Evolutionary conservation across 2,329 filamentous ascomycete species (phyloP), one percentile per base, ranked within the genome.

Genomic region (Talaromyces sp.): DNA sequence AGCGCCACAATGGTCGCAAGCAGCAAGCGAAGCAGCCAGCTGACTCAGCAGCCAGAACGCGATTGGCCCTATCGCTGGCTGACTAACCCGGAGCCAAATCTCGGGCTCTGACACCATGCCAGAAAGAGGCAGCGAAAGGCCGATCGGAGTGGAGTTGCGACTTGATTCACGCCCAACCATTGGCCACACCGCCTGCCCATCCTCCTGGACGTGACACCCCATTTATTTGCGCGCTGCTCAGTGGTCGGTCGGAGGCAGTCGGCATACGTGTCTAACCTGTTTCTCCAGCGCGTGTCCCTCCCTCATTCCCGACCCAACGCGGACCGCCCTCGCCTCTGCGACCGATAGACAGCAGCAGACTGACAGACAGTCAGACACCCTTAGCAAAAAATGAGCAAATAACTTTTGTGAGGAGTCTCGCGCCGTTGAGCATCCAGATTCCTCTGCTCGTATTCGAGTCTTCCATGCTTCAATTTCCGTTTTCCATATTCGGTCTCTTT

Each of bases 1-100:
- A 65, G 63, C 41, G 39, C 41, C 7, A 1, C 39, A 19, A 13
- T 61, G 33, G 50, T 24, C 58, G 54, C 49, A 57, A 57, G 14
- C 57, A 39, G 19, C 58, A 45, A 56, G 63, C 58, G 58, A 54
- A 27, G 1, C n/a, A 11, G 24, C 10, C 45, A 8, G 60, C 16
- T 62, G 60, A 62, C 60, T 62, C 60, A 62, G 60, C 60, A 31
- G 7, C 35, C 37, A 9, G 35, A n/a, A 5, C 14, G 31, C 33
- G 27, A 61, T 61, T 61, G 59, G 45, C 13, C 22, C 5, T 13
- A 2, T 10, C 16, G 24, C 4, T 31, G 14, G 60, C 60, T 62
- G 47, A 62, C 60, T 62, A 52, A 62, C 22, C 2, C 22, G 1
- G 31, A 1, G 35, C 47, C 60, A 52, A 27, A 19, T n/a, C n/a